Base-by-base conservation (phyloP, 352 stramenopile genomes). In the Globisporangium megalacanthum region DNA sequence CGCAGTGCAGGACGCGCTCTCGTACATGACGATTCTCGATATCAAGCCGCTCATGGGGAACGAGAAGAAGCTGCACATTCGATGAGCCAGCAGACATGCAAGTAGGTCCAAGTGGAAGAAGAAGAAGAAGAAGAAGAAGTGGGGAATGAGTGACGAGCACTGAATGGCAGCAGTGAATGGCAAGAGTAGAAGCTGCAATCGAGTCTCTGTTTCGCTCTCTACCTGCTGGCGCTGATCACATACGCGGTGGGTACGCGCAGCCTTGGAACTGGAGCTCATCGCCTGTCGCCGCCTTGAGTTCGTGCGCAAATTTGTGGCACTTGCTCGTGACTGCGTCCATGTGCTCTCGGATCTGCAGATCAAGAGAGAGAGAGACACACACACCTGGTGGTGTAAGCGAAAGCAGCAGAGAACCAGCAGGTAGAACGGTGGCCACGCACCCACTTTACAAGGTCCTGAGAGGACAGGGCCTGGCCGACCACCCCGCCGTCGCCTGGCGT, bases 231-330 rank as follows among this genome's bases (percentile, higher is more conserved):
- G 42, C 15, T 29, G 42, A 5, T 48, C 42, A 50, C 31, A 52
- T 46, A 19, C 44, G 53, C 14, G 58, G 63, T 37, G 69, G 74
- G 57, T 90, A 90, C 41, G 65, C 44, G 15, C 60, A 54, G 14
- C 80, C 80, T 53, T 86, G 74, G 53, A 87, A 90, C n/a, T 70
- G 68, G 31, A 90, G 69, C 25, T 84, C 76, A 45, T 90, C 77
- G 2, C 76, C 80, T 1, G 77, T 86, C n/a, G 66, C 59, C 7
- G 44, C 42, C 63, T 77, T 83, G 3, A 90, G 66, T 9, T 75
- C 62, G 7, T 69, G 56, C 0, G 62, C 70, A 7, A 68, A 60
- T 13, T 77, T 70, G 33, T 72, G 58, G 39, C 68, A 87, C 33
- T 69, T 66, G 33, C 68, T 49, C 17, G 80, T 87, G 49, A 86